Percentiles rank a stretch among this genome's conserved stretches.
These are phyloP conservation scores for Hyaloscypha hepaticicola DNA, from an alignment of 495 filamentous ascomycete species.

Conservation along the genomic window DNA sequence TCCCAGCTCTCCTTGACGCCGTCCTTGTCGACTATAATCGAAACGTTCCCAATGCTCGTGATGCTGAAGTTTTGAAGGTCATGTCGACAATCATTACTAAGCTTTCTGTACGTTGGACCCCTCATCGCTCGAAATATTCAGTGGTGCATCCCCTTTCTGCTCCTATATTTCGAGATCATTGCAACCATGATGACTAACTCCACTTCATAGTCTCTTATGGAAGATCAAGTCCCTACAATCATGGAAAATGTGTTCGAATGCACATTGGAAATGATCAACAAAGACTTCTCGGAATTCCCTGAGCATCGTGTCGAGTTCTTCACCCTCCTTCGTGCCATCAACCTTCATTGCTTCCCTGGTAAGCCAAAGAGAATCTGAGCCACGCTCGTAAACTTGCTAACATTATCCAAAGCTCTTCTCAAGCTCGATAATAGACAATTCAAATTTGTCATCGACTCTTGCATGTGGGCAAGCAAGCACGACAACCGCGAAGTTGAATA, in stretches of 20 bases:
- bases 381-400: constrained; percentile 18
- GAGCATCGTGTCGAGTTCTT: constrained; percentile 99
- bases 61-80: constrained; percentile 94
- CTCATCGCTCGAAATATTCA: constrained; percentile 40
- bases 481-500: constrained; percentile 98
- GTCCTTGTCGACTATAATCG: constrained; percentile 94
- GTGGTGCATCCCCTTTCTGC: constrained; percentile 28
- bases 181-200: constrained; percentile 27
- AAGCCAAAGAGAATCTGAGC: constrained; percentile 10
- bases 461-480: constrained; percentile 99
- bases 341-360: constrained; percentile 88
- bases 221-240: constrained; percentile 93
- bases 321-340: constrained; percentile 92
- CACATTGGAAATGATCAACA: constrained; percentile 99
- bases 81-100: constrained; percentile 98
- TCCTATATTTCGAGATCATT: background rate
- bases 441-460: constrained; percentile 99
- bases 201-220: constrained; percentile 75
- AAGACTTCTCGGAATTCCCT: constrained; percentile 98
- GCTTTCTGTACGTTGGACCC: constrained; percentile 74
- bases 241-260: constrained; percentile 99
- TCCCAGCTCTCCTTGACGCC: constrained; percentile 94
- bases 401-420: constrained; percentile 60
- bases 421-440: constrained; percentile 94
- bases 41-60: constrained; percentile 93